These are phyloP conservation scores for Paraconiothyrium brasiliense DNA, from an alignment of 2,329 filamentous ascomycete species.

Conservation along the genomic window DNA sequence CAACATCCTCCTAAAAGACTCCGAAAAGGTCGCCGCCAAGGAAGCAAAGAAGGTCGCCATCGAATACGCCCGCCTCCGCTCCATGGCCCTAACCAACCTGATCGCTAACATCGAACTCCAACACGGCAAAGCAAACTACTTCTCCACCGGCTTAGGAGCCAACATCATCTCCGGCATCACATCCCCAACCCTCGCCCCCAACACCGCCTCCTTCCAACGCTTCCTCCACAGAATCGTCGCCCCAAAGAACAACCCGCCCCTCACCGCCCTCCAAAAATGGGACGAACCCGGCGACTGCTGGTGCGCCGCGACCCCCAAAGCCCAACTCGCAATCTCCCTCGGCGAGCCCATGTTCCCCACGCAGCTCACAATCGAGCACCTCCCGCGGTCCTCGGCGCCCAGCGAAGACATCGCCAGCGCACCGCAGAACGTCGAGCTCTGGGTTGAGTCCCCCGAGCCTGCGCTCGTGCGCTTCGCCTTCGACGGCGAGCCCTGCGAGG, in stretches of 20 bases:
- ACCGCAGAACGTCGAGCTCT: slow-evolving; percentile 56
- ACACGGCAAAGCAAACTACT: slow-evolving; percentile 72
- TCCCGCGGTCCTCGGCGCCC: slow-evolving; percentile 50
- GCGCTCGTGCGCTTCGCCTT: slow-evolving; percentile 30
- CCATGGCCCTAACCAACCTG: slow-evolving; percentile 43
- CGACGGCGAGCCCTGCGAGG: slow-evolving; percentile 24
- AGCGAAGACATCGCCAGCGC: slow-evolving; percentile 51
- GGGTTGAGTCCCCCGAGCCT: slow-evolving; percentile 50
- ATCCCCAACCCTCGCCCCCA: slow-evolving; percentile 59
- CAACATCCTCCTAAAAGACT: slow-evolving; percentile 27
- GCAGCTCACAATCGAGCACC: slow-evolving; percentile 57
- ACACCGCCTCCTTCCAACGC: slow-evolving; percentile 21
- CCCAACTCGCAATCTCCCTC: slow-evolving; percentile 69
- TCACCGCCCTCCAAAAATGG: slow-evolving; percentile 74
- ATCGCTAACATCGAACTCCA: slow-evolving; percentile 43
- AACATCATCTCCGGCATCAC: slow-evolving; percentile 67
- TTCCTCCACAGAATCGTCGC: slow-evolving; percentile 26
- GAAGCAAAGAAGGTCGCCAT: slow-evolving; percentile 45
- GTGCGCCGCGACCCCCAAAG: slow-evolving; percentile 71
- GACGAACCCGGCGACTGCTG: slow-evolving; percentile 86
- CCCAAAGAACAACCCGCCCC: slow-evolving; percentile 50
- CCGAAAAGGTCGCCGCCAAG: slow-evolving; percentile 27
- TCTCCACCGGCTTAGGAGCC: slow-evolving; percentile 72
- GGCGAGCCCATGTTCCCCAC: slow-evolving; percentile 48
- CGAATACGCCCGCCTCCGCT: slow-evolving; percentile 41